phyloP scores from a whole-genome alignment of 441 rosid species.

The Erodium texanum region DNA sequence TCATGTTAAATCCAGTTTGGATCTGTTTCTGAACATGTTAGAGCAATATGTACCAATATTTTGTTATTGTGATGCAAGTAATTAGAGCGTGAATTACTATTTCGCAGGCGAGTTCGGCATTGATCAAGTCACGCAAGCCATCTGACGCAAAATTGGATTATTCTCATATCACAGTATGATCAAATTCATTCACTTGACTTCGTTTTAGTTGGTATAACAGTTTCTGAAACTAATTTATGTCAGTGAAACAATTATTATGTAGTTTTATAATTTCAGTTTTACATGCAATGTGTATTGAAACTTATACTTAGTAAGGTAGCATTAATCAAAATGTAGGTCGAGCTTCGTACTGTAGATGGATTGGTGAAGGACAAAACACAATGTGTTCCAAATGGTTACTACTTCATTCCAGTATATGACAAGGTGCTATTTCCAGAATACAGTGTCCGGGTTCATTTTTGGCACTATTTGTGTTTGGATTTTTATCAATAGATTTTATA shows the following conservation, averaged over 20 bases:
- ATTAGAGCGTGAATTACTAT: not conserved
- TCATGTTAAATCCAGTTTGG: not conserved
- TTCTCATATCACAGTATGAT: constrained; percentile 64
- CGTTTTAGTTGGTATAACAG: not conserved
- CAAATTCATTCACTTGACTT: not conserved
- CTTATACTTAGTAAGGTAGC: not conserved
- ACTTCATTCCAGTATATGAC: constrained; percentile 91
- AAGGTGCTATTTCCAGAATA: constrained; percentile 41
- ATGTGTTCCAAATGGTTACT: constrained; percentile 95
- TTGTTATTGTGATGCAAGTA: not conserved
- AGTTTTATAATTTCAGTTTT: too few relatives aligned
- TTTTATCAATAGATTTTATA: too few relatives aligned
- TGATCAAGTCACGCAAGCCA: constrained; percentile 66
- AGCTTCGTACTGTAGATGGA: constrained; percentile 83
- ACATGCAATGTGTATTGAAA: not conserved
- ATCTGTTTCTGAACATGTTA: not conserved
- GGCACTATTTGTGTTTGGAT: too few relatives aligned
- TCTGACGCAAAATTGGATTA: constrained; percentile 61
- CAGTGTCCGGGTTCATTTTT: not conserved
- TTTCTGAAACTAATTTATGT: not conserved
- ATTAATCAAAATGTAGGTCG: constrained; percentile 42
- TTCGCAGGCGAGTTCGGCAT: constrained; percentile 68
- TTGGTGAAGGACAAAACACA: constrained; percentile 89
- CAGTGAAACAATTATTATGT: not conserved
- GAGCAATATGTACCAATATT: not conserved